A percentile compares a stretch with the other conserved stretches of the same genome.
phyloP scores from a whole-genome alignment of 169 alveolate genomes.

The Eimeria tenella region DNA sequence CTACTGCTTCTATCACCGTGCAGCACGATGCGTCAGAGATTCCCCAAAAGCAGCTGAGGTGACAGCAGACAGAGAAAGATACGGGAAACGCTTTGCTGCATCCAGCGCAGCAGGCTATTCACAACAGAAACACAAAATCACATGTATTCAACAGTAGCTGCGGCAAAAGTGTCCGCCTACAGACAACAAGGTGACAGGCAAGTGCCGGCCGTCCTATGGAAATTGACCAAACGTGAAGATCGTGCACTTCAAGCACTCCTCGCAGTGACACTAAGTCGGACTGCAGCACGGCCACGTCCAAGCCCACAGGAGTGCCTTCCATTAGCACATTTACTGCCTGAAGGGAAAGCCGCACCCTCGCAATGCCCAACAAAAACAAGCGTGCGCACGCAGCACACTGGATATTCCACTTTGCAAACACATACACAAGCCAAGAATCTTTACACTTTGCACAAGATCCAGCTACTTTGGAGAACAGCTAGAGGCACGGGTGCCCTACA shows the following conservation, averaged over 20 bases:
- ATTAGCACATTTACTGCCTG: conserved; percentile 91
- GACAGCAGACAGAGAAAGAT: too few species aligned
- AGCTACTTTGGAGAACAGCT: too few species aligned
- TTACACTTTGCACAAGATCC: too few species aligned
- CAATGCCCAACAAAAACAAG: neutral
- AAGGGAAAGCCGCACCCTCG: neutral
- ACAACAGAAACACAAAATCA: neutral
- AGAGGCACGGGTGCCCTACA: too few species aligned
- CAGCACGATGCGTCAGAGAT: neutral
- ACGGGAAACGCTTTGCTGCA: neutral
- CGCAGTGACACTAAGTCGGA: conserved; percentile 88
- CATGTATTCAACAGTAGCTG: neutral
- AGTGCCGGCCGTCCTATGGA: conserved; percentile 94
- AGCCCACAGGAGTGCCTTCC: conserved; percentile 96
- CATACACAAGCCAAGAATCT: too few species aligned
- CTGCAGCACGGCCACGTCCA: conserved; percentile 90
- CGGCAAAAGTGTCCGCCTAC: conserved; percentile 59
- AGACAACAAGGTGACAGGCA: conserved; percentile 94
- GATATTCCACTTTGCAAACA: too few species aligned
- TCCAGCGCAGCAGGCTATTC: neutral
- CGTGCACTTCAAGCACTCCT: conserved; percentile 96
- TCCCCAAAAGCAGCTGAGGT: too few species aligned
- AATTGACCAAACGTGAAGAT: conserved; percentile 97
- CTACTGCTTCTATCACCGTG: conserved; percentile 1
- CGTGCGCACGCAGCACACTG: neutral